phyloP scores from a whole-genome alignment of 257 asterid genomes.

The Lantana camara region DNA sequence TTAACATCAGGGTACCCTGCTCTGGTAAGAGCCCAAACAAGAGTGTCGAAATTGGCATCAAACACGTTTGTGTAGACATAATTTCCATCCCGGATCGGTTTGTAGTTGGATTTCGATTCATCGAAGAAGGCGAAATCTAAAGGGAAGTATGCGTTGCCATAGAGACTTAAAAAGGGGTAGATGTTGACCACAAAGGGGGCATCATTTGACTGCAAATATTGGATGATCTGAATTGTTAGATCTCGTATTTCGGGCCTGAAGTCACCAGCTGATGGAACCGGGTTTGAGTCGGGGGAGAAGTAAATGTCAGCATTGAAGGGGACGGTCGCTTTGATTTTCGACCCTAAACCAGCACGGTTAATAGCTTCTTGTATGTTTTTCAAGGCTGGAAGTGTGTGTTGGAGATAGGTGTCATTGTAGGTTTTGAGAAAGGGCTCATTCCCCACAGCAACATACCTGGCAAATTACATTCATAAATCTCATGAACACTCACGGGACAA shows the following conservation, averaged over 20 bases:
- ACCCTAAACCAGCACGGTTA: conserved; percentile 66
- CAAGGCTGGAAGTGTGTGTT: conserved; percentile 71
- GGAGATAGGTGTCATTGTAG: conserved; percentile 64
- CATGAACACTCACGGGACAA: too few relatives aligned
- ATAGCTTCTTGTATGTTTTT: conserved; percentile 79
- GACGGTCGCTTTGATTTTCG: conserved; percentile 68
- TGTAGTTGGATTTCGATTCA: conserved; percentile 48
- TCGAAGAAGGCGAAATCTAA: conserved; percentile 84
- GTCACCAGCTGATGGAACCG: conserved; percentile 88
- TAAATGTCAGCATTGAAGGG: conserved; percentile 92
- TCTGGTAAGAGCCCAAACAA: conserved; percentile 65
- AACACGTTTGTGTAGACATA: conserved; percentile 77
- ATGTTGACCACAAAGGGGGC: conserved; percentile 92
- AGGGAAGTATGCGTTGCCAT: conserved; percentile 70
- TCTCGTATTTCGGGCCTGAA: conserved; percentile 86
- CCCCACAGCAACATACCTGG: conserved; percentile 92
- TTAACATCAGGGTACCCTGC: conserved; percentile 85
- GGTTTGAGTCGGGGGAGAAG: conserved; percentile 81
- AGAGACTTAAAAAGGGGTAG: conserved; percentile 87
- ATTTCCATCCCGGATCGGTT: conserved; percentile 59
- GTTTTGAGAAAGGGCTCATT: conserved; percentile 88
- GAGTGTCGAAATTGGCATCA: conserved; percentile 86
- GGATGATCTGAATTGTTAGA: conserved; percentile 61
- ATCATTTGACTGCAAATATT: conserved; percentile 56
- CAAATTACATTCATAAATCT: background rate